phyloP scores from a whole-genome alignment of 1,139 yeast species.

The Candida frijolesensis region DNA sequence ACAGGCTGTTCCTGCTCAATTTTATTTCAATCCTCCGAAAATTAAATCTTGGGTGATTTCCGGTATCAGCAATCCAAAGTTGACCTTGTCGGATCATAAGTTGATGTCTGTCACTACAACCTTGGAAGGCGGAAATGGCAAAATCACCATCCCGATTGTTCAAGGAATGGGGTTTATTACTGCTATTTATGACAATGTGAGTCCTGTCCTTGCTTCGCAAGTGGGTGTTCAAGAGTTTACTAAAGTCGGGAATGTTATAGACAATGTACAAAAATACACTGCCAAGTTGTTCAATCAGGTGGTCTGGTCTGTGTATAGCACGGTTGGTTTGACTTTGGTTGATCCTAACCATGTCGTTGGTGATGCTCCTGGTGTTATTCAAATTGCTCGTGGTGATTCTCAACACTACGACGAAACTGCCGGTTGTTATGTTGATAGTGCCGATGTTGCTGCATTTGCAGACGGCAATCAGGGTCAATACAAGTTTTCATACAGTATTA shows the following conservation, averaged over 20 bases:
- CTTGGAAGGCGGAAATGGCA: conserved; percentile 19
- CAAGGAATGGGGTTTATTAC: conserved; percentile 75
- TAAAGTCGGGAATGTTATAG: conserved; percentile 17
- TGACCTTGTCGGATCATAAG: conserved; percentile 30
- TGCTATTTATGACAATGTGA: conserved; percentile 57
- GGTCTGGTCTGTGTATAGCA: conserved; percentile 42
- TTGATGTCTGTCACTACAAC: conserved; percentile 39
- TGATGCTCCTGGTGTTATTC: conserved; percentile 38
- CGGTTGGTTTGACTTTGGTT: conserved; percentile 37
- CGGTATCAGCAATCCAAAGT: conserved; percentile 28
- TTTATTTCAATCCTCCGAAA: conserved; percentile 49
- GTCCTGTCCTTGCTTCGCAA: conserved; percentile 58
- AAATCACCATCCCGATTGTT: conserved; percentile 36
- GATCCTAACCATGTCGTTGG: conserved; percentile 60
- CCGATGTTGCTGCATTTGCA: conserved; percentile 28
- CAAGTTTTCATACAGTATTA: conserved; percentile 28
- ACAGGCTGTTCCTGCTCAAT: conserved; percentile 39
- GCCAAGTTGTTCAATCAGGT: conserved; percentile 44
- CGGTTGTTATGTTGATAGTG: conserved; percentile 30
- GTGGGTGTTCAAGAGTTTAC: conserved; percentile 56
- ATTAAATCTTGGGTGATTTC: conserved; percentile 46
- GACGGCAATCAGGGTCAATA: conserved; percentile 31
- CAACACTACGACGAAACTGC: conserved; percentile 56
- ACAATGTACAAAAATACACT: conserved; percentile 27
- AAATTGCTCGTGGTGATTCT: conserved; percentile 48